These are phyloP conservation scores for Ceriops zippeliana DNA, from an alignment of 345 rosid genomes.

Conservation along the genomic window DNA sequence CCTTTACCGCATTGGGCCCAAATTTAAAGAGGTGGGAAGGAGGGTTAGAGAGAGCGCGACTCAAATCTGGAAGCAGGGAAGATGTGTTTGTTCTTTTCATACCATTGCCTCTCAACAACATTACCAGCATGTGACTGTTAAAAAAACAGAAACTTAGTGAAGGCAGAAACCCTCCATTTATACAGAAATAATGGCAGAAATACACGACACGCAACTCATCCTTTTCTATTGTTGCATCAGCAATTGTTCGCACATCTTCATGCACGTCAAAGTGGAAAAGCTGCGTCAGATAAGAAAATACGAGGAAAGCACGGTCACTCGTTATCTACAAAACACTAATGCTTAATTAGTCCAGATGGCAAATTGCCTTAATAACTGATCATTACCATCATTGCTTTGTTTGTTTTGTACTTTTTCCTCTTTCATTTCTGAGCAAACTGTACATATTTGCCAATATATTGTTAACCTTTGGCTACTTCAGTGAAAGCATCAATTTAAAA, in stretches of 20 bases:
- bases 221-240: slow-evolving; percentile 96
- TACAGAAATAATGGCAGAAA: too few species aligned
- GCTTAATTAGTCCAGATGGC: too few species aligned
- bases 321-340: not conserved
- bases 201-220: slow-evolving; percentile 59
- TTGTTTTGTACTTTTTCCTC: too few species aligned
- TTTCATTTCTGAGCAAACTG: too few species aligned
- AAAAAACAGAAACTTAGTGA: not conserved
- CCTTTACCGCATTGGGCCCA: not conserved
- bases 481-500: too few species aligned
- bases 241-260: slow-evolving; percentile 91
- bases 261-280: slow-evolving; percentile 98
- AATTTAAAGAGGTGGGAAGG: not conserved
- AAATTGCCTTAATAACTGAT: too few species aligned
- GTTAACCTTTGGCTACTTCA: too few species aligned
- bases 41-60: slow-evolving; percentile 23
- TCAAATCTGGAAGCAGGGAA: slow-evolving; percentile 99
- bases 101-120: slow-evolving; percentile 99
- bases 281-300: slow-evolving; percentile 29
- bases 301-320: not conserved
- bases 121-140: slow-evolving; percentile 97
- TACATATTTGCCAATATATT: too few species aligned
- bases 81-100: slow-evolving; percentile 96
- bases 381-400: too few species aligned
- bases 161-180: not conserved